Evolutionary conservation across 805 yeast species (phyloP), one percentile per base, ranked within the genome.

Genomic region (Sugiyamaella mastotermitis): DNA sequence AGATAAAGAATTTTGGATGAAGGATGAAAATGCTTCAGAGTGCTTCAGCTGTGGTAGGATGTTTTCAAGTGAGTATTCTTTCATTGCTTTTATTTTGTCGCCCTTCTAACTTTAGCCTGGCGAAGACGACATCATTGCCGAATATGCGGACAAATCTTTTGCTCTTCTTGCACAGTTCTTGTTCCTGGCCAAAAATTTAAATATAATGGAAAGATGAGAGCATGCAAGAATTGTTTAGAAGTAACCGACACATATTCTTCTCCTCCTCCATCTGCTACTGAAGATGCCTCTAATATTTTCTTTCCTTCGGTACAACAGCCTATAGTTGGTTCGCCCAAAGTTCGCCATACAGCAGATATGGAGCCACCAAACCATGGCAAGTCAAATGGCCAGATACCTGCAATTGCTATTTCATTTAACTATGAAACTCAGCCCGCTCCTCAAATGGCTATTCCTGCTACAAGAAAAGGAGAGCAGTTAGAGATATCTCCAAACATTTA

Each of bases 111-210:
- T 45, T 50, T 55, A 30, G 57, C 97, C 0, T 88, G 87, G 61
- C 66, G 96, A 56, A 68, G 98, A 49, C 83, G 84, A 48, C 98
- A 90, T 56, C 98, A 90, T 60, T 90, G 98, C 55, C 66, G 98
- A 38, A 78, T 90, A 24, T 90, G 98, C 61, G 98, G 98, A 2
- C 95, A 88, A 58, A 88, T 90, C 34, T 90, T 88, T 55, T 90
- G 98, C 59, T 71, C 82, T 31, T 69, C 72, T 7, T 90, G 98
- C 58, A 85, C 96, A 0, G 62, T 74, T 2, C 72, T 86, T 51
- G 63, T 85, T 51, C 53, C 82, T 43, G 85, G 92, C 34, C 71
- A 75, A 36, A 68, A 68, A 57, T 69, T 84, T 66, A 72, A 78
- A 28, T 67, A 71, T 48, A 67, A 67, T 18, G 94, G 88, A 14